Base-by-base conservation (phyloP, 2,329 filamentous ascomycete genomes). In the Fusarium humuli region DNA sequence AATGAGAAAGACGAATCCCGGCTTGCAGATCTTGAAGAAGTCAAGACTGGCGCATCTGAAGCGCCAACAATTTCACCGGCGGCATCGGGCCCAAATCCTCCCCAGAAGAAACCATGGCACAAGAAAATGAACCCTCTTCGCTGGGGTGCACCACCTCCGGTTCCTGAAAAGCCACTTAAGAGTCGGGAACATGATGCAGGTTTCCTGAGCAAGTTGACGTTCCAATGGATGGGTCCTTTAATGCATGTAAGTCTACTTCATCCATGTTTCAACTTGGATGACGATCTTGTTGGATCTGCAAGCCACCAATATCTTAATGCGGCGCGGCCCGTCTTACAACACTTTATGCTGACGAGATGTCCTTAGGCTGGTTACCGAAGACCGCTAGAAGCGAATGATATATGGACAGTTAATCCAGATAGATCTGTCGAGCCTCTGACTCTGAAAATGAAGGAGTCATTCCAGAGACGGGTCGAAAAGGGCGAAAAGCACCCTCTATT, bases 141-240 rank as follows among this genome's bases (percentile, higher is more conserved):
- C 76, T 91, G 89, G 89, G 86, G 88, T 7, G 67, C 77, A 34
- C 79, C 85, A 4, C 87, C 88, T 3, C 82, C 86, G 0, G 81
- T 91, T 1, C 89, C 90, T 40, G 79, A 85, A 49, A 83, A 84
- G 72, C 83, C 84, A 59, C 74, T 72, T 9, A 78, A 84, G 1
- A 94, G 89, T 8, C 87, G 87, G 67, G 94, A 98, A 81, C 85
- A 93, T 77, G 85, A 83, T 6, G 94, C 94, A 7, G 83, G 87
- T 4, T 91, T 94, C 75, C 86, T 96, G 69, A 97, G 93, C 81
- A 78, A 85, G 60, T 78, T 97, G 23, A 91, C 91, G 6, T 98
- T 97, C 77, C 89, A 94, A 78, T 98, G 95, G 95, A 95, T 98
- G 86, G 89, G 90, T 1, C 91, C 93, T 2, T 77, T 98, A 58